phyloP scores from a whole-genome alignment of 768 basidiomycete species.

The Leucosporidium creatinivorum region DNA sequence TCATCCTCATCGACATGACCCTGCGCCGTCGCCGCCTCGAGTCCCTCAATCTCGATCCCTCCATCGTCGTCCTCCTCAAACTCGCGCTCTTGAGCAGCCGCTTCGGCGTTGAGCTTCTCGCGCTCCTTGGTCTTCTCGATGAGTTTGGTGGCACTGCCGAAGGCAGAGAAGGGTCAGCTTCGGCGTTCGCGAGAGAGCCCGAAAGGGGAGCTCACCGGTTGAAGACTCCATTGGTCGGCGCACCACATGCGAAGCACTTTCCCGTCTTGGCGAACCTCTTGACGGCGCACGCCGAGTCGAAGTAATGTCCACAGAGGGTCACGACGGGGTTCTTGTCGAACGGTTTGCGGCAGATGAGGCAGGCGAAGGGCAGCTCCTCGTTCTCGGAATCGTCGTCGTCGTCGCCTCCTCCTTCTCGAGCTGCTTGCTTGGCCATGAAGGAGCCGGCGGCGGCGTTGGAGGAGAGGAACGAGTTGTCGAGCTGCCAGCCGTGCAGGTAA shows the following conservation, averaged over 20 bases:
- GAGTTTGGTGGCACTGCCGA: constrained; percentile 69
- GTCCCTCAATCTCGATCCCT: constrained; percentile 36
- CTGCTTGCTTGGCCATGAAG: constrained; percentile 59
- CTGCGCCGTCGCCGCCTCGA: constrained; percentile 9
- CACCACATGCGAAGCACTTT: constrained; percentile 89
- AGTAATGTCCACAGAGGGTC: constrained; percentile 94
- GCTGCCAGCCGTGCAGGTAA: constrained; percentile 94
- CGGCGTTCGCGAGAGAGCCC: not conserved
- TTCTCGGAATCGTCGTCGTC: constrained; percentile 58
- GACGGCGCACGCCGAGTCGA: constrained; percentile 90
- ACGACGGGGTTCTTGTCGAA: constrained; percentile 85
- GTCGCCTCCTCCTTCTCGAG: constrained; percentile 48
- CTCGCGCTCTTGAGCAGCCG: constrained; percentile 36
- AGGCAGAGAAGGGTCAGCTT: not conserved
- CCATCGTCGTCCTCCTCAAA: constrained; percentile 29
- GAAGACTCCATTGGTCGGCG: constrained; percentile 91
- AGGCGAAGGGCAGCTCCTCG: constrained; percentile 95
- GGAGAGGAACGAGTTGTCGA: constrained; percentile 59
- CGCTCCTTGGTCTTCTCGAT: constrained; percentile 64
- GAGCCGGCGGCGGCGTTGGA: constrained; percentile 48
- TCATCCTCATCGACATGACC: not conserved
- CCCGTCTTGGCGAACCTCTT: constrained; percentile 89
- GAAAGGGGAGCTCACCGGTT: constrained; percentile 48
- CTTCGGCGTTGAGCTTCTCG: constrained; percentile 46
- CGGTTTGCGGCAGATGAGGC: constrained; percentile 86